Conservation (phyloP, 352 stramenopile species). For the Globisporangium barbulae region DNA sequence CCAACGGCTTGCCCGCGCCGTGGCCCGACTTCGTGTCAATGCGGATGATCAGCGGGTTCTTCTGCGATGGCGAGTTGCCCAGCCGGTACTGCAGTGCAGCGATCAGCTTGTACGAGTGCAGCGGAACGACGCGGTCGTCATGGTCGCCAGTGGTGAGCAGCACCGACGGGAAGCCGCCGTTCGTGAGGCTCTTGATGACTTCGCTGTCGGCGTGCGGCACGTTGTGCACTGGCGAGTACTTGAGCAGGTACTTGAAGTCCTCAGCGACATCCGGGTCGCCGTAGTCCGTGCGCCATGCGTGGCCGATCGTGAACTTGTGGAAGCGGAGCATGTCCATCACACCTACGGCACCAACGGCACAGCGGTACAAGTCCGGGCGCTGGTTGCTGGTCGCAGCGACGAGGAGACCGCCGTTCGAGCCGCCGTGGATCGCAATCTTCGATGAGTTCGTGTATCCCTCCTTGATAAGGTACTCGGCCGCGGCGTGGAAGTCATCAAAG, state of each 20-base stretch:
- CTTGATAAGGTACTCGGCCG: constrained; percentile 90
- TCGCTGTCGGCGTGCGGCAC: constrained; percentile 54
- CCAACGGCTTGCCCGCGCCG: constrained; percentile 85
- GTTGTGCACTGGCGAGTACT: constrained; percentile 90
- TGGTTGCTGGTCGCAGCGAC: constrained; percentile 90
- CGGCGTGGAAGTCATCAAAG: constrained; percentile 96
- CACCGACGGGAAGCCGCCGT: constrained; percentile 74
- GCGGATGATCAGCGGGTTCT: constrained; percentile 84
- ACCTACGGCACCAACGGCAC: constrained; percentile 90
- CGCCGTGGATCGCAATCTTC: constrained; percentile 90
- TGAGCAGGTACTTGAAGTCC: constrained; percentile 80
- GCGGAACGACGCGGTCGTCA: constrained; percentile 87
- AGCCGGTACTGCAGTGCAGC: constrained; percentile 83
- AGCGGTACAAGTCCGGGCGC: constrained; percentile 90
- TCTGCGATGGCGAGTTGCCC: constrained; percentile 40
- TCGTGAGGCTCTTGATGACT: constrained; percentile 44
- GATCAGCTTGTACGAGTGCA: constrained; percentile 91
- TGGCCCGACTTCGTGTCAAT: constrained; percentile 90
- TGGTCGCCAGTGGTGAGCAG: constrained; percentile 89
- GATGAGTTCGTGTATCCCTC: constrained; percentile 85
- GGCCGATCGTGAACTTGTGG: constrained; percentile 93
- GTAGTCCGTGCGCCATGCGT: constrained; percentile 88
- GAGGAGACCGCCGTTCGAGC: constrained; percentile 93
- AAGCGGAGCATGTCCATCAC: constrained; percentile 97
- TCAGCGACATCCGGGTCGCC: constrained; percentile 75